phyloP scores from a whole-genome alignment of 129 eudicot species.

The Flaveria ramosissima region DNA sequence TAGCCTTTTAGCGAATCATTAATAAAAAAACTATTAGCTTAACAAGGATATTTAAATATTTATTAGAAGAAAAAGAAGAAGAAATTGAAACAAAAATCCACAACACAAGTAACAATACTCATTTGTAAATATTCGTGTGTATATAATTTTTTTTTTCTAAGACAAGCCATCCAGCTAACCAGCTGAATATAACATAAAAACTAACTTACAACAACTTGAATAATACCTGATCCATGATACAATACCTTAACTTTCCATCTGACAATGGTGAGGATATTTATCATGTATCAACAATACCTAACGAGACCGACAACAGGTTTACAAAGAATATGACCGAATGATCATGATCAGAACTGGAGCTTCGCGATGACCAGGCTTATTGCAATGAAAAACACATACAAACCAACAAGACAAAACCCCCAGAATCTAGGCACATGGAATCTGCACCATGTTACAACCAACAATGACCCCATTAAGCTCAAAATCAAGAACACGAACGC shows the following conservation, averaged over 20 bases:
- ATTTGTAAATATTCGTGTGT: not conserved
- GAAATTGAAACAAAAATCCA: too few species aligned
- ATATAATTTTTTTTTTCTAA: not conserved
- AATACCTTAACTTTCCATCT: slow-evolving; percentile 12
- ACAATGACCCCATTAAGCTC: slow-evolving; percentile 92
- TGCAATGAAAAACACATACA: slow-evolving; percentile 66
- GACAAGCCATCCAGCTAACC: slow-evolving; percentile 2
- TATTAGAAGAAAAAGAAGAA: too few species aligned
- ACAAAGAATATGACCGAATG: not conserved
- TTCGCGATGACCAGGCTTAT: slow-evolving; percentile 74
- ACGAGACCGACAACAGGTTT: not conserved
- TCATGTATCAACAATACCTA: slow-evolving; percentile 12
- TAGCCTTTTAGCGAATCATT: too few species aligned
- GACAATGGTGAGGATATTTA: slow-evolving; percentile 9
- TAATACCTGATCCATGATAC: slow-evolving; percentile 29
- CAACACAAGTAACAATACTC: not conserved
- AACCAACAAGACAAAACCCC: slow-evolving; percentile 96
- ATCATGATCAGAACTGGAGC: slow-evolving; percentile 58
- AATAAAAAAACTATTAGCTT: too few species aligned
- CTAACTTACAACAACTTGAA: slow-evolving; percentile 11
- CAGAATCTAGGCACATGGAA: slow-evolving; percentile 92
- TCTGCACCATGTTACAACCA: slow-evolving; percentile 85
- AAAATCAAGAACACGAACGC: slow-evolving; percentile 84
- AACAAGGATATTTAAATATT: too few species aligned
- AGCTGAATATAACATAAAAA: slow-evolving; percentile 1